phyloP scores from a whole-genome alignment of 805 yeast genomes.

The Nakazawaea holstii region DNA sequence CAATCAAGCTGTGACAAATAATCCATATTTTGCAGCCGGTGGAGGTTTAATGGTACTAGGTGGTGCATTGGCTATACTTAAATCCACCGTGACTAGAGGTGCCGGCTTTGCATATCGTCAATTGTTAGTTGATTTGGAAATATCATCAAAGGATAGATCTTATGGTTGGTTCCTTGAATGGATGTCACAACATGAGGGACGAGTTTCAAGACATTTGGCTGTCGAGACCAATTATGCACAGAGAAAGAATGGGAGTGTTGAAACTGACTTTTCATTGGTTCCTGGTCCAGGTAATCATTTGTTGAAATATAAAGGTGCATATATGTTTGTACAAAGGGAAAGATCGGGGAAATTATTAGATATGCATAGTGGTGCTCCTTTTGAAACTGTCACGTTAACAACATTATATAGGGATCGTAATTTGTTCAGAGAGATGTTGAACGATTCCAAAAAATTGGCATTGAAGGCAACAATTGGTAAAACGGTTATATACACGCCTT shows the following conservation, averaged over 20 bases:
- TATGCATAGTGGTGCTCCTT: slow-evolving; percentile 86
- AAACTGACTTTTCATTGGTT: slow-evolving; percentile 82
- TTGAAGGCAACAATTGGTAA: slow-evolving; percentile 82
- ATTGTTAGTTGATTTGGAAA: slow-evolving; percentile 85
- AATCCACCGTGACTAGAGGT: slow-evolving; percentile 60
- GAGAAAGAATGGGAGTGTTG: slow-evolving; percentile 88
- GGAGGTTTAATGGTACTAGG: slow-evolving; percentile 96
- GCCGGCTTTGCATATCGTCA: slow-evolving; percentile 74
- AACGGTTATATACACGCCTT: slow-evolving; percentile 87
- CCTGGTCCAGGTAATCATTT: slow-evolving; percentile 98
- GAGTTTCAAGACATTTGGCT: slow-evolving; percentile 77
- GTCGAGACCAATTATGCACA: slow-evolving; percentile 85
- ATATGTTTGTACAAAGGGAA: slow-evolving; percentile 83
- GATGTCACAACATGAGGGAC: slow-evolving; percentile 80
- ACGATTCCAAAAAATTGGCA: slow-evolving; percentile 83
- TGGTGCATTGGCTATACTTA: slow-evolving; percentile 74
- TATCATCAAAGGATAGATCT: slow-evolving; percentile 88
- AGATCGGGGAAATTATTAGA: slow-evolving; percentile 86
- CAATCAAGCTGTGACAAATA: slow-evolving; percentile 53
- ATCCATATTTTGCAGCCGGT: slow-evolving; percentile 98
- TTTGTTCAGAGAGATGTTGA: slow-evolving; percentile 58
- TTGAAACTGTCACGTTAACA: slow-evolving; percentile 92
- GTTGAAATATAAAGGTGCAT: slow-evolving; percentile 80
- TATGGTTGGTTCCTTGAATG: slow-evolving; percentile 94
- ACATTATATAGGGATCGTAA: slow-evolving; percentile 79